Evolutionary conservation across 176 grass and related monocot genomes (phyloP), one percentile per base, ranked within the genome.

Genomic region (Hsuehochloa calcarea): DNA sequence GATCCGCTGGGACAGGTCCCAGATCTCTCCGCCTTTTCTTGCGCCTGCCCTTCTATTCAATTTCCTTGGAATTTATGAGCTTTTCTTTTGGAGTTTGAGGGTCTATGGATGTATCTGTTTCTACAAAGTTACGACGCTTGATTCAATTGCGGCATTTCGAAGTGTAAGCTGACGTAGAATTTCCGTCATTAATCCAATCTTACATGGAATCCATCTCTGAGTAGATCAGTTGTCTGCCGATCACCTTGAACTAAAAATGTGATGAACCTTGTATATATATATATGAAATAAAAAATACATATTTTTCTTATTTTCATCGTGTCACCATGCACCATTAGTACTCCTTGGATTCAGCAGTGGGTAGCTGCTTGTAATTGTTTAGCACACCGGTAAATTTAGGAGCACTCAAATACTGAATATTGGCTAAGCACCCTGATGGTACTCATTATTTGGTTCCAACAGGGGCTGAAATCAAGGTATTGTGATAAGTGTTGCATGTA

Each of bases 401-500:
- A 68, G 12, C 45, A 17, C 26, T 31, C 0, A 72, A 46, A 37
- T 12, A 40, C 12, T 88, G 71, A 29, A 27, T 72, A 11, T 45
- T 6, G 47, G 17, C 61, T 25, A 5, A 40, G 26, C 6, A 74
- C 26, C 6, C 12, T 80, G 37, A 49, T 79, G 25, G 19, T 46
- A 6, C 39, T 61, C 6, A 20, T 1, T 74, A 68, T 86, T 74
- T 91, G 68, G 49, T 89, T 61, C 39, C 44, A 40, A 47, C 87
- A 95, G 92, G 92, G 58, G 17, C 77, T 79, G 43, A 91, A 89
- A 83, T 96, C 93, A 63, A 93, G 88, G 81, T 92, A 93, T 41
- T 99, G 96, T 72, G 93, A 94, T 50, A 99, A 99, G 60, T 99
- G 96, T 60, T 87, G 86, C 67, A 86, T 84, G 65, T 89, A 88